Evolutionary conservation across 73 alveolate genomes (phyloP), one percentile per base, ranked within the genome.

Genomic region (Paramecium sexaurelia): DNA sequence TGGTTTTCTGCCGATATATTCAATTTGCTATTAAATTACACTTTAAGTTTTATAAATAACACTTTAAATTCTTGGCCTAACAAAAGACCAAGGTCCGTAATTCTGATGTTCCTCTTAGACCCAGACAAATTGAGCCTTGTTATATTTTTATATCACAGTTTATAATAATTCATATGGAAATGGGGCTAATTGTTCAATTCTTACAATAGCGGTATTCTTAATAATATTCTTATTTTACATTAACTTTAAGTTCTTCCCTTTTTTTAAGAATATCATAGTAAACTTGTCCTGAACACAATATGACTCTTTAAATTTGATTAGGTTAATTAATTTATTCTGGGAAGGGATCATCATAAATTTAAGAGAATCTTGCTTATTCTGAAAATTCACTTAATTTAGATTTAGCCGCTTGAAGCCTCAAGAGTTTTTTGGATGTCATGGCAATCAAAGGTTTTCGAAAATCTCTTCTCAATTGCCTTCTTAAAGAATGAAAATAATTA

Each of bases 401-500:
- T 57, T 84, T 67, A 40, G 95, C 92, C 33, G 95, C 93, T 36
- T 89, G 66, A 29, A 61, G 91, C 55, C 98, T 97, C 17, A 97
- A 92, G 55, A 97, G 95, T 47, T 95, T 97, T 95, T 97, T 97
- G 3, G 99, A 97, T 2, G 99, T 86, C 85, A 96, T 93, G 75
- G 98, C 93, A 55, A 97, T 88, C 91, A 96, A 86, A 2, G 99
- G 99, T 83, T 96, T 96, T 91, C 99, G 88, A 96, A 95, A 96
- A 83, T 92, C 94, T 69, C 99, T 92, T 67, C 96, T 92, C 91
- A 96, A 84, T 91, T 96, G 91, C 87, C 99, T 95, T 66, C 99
- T 91, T 26, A 96, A 87, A 17, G 93, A 91, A 84, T 96, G 99
- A 96, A 96, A 96, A 55, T 95, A 95, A 89, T 96, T 96, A 37